A percentile compares a stretch with the other conserved stretches of the same genome.
phyloP scores from a whole-genome alignment of 106 monocot genomes.

The Gastrodia elata region DNA sequence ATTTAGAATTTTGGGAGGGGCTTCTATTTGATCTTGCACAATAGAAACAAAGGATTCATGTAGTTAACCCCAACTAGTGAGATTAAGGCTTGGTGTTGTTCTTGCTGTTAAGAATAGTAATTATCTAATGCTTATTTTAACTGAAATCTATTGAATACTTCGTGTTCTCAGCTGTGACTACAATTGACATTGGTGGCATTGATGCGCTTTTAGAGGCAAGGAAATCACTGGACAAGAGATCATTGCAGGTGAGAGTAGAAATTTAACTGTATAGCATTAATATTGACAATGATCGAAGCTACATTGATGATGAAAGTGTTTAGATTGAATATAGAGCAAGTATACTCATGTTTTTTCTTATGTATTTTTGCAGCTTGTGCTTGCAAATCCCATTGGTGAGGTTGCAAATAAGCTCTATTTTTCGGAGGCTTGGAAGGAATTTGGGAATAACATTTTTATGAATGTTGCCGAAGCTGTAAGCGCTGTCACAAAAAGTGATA shows the following conservation, averaged over 20 bases:
- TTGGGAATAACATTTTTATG: slow-evolving; percentile 24
- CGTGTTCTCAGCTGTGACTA: slow-evolving; percentile 28
- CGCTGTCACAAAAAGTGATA: not conserved
- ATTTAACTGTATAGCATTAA: not conserved
- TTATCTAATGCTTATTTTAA: no score
- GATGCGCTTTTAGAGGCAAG: slow-evolving; percentile 42
- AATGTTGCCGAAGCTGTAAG: slow-evolving; percentile 18
- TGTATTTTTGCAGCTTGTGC: slow-evolving; percentile 29
- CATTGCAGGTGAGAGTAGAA: slow-evolving; percentile 27
- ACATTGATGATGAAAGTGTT: not conserved
- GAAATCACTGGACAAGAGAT: slow-evolving; percentile 31
- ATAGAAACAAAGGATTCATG: no score
- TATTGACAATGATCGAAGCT: no score
- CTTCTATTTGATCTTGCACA: no score
- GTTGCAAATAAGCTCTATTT: slow-evolving; percentile 30
- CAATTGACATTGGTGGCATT: slow-evolving; percentile 46
- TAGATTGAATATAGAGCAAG: not conserved
- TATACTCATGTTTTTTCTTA: not conserved
- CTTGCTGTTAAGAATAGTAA: no score
- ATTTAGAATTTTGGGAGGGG: no score
- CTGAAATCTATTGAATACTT: not conserved
- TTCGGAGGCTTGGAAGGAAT: slow-evolving; percentile 29
- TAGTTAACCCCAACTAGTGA: no score
- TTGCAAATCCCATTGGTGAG: slow-evolving; percentile 40
- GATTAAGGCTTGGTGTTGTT: no score